Evolutionary conservation across 1,139 yeast species (phyloP).

Genomic region (Ogataea hybrid): DNA sequence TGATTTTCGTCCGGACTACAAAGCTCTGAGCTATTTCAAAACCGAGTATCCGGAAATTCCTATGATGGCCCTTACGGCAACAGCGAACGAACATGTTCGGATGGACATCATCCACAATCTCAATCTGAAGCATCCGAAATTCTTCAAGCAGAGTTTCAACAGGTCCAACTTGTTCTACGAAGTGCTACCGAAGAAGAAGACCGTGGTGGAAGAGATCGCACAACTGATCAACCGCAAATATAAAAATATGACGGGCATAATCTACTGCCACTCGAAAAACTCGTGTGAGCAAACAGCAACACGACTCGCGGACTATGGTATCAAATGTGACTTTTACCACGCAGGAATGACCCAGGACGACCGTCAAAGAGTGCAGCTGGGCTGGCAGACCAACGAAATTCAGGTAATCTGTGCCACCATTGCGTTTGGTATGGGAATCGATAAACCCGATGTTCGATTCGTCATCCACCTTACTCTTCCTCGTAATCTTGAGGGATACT

Average conservation of each 20-base stretch:
- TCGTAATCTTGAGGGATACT: conserved; percentile 88
- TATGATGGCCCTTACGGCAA: conserved; percentile 94
- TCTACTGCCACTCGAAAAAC: conserved; percentile 88
- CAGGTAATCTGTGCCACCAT: conserved; percentile 93
- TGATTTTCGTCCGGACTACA: conserved; percentile 95
- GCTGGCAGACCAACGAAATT: conserved; percentile 75
- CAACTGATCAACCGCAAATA: conserved; percentile 53
- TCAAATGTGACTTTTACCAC: conserved; percentile 77
- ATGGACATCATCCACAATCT: conserved; percentile 81
- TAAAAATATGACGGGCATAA: conserved; percentile 72
- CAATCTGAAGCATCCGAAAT: conserved; percentile 52
- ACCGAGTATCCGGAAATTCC: conserved; percentile 76
- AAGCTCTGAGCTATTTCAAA: conserved; percentile 73
- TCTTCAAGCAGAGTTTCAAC: conserved; percentile 79
- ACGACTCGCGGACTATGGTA: conserved; percentile 56
- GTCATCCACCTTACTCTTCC: conserved; percentile 92
- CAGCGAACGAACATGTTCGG: conserved; percentile 91
- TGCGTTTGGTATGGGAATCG: conserved; percentile 99
- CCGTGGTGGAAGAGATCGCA: conserved; percentile 59
- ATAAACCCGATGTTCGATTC: conserved; percentile 90
- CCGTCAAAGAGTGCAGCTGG: conserved; percentile 62
- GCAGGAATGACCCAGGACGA: conserved; percentile 90
- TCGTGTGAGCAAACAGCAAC: conserved; percentile 82
- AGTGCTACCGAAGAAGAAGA: conserved; percentile 61
- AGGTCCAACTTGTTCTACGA: conserved; percentile 83